Base-by-base conservation (phyloP, 1,139 yeast species). In the Lodderomyces theae region DNA sequence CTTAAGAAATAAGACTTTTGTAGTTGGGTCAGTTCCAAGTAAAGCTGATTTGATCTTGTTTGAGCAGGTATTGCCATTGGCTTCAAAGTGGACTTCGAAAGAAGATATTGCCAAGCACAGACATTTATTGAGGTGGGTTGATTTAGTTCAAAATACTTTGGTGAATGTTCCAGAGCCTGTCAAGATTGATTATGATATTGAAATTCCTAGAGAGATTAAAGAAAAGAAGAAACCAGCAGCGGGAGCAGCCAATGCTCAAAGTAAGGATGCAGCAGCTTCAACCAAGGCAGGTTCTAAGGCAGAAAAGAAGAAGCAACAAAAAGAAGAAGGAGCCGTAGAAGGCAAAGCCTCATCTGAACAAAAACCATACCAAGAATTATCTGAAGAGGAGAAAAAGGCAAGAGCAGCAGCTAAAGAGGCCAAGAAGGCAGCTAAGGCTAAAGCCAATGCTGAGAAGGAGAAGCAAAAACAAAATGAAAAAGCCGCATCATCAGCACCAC, bases 81-180 rank as follows among this genome's bases (percentile, higher is more conserved):
- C 86, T 26, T 65, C 71, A 44, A 64, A 71, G 46, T 79, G 88
- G 78, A 63, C 72, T 17, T 57, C 78, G 33, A 66, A 69, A 26
- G 82, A 80, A 34, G 79, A 81, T 44, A 52, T 76, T 45, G 76
- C 79, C 40, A 61, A 64, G 39, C 64, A 66, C 60, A 86, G 97
- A 74, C 97, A 90, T 64, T 72, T 89, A 47, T 69, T 88, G 49
- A 84, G 97, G 75, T 92, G 97, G 97, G 78, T 79, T 18, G 96
- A 89, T 56, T 77, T 86, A 54, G 68, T 92, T 48, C 97, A 92
- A 69, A 79, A 82, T 59, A 70, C 79, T 22, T 63, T 74, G 45
- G 74, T 80, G 33, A 69, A 66, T 11, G 73, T 84, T 35, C 78
- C 84, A 41, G 77, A 69, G 41, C 69, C 63, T 28, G 57, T 90